Evolutionary conservation across 2,329 filamentous ascomycete genomes (phyloP), one percentile per base, ranked within the genome.

Genomic region (Cladosporium sp.): DNA sequence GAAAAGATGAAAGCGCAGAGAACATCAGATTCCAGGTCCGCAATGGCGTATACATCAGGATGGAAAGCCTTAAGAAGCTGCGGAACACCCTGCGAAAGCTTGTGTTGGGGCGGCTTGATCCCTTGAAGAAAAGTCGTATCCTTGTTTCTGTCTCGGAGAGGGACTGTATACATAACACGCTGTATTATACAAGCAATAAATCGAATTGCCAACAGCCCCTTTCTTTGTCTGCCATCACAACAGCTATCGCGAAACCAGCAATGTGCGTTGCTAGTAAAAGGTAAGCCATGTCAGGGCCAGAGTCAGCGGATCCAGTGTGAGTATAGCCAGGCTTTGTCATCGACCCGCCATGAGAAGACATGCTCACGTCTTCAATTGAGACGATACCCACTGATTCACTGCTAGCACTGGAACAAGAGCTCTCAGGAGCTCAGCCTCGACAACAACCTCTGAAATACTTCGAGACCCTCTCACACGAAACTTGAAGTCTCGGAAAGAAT

Each of bases 91-190:
- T 18, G 14, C n/a, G 14, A 11, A 35, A 12, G n/a, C n/a, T 11
- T 29, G 26, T 3, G 16, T 18, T 31, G 26, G 11, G 52, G n/a
- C 4, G 29, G 29, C 14, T 23, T 7, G 26, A 5, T n/a, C 14
- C 37, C 18, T 44, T 2, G 16, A 44, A 16, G 18, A n/a, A 33
- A 12, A 31, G 52, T 16, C 52, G 18, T 7, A 29, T 56, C 29
- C 14, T n/a, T 29, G 26, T 46, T 8, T 28, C 23, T 18, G 40
- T 23, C 18, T 31, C 52, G 5, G 10, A 16, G 21, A 62, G 26
- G 44, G 29, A 37, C 14, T 62, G 44, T 62, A 62, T 62, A 35
- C 29, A 62, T 62, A 62, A 18, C 23, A 52, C 50, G 59, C 29
- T 62, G 59, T 62, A 62, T 23, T 52, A 52, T 52, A 62, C 44